Conservation (phyloP, 768 basidiomycete species). For the Lenzites betulinus region DNA sequence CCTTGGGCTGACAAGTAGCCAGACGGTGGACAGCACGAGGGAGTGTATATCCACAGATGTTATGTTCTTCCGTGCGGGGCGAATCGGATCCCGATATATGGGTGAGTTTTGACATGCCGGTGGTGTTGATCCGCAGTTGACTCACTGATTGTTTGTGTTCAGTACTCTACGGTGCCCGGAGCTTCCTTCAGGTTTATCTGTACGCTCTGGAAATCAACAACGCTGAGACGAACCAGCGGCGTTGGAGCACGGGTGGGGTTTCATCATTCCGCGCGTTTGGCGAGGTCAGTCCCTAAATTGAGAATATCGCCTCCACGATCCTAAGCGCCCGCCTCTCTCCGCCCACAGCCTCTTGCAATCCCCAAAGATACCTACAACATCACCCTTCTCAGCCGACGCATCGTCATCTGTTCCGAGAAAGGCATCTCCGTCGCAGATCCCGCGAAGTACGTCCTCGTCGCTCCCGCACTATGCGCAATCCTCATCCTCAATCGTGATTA, state of each 20-base stretch:
- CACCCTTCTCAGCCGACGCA: conserved; percentile 57
- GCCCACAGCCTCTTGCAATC: conserved; percentile 59
- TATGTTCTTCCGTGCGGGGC: conserved; percentile 60
- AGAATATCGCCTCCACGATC: conserved; percentile 21
- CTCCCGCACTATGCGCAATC: neutral
- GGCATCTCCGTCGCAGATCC: conserved; percentile 70
- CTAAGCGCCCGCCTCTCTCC: neutral
- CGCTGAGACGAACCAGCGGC: conserved; percentile 40
- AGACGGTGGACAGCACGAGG: conserved; percentile 54
- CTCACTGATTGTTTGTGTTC: neutral
- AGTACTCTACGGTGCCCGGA: conserved; percentile 75
- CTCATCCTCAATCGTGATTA: conserved; percentile 37
- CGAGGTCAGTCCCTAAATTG: conserved; percentile 58
- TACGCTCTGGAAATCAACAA: conserved; percentile 60
- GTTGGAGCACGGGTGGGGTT: conserved; percentile 32
- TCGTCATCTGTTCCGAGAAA: conserved; percentile 66
- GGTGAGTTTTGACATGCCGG: conserved; percentile 42
- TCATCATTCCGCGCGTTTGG: conserved; percentile 63
- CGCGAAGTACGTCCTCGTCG: conserved; percentile 59
- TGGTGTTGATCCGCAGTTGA: neutral
- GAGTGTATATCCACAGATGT: conserved; percentile 66
- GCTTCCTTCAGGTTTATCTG: conserved; percentile 58
- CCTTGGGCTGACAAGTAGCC: conserved; percentile 46
- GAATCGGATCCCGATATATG: conserved; percentile 53
- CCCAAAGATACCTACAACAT: conserved; percentile 71